Evolutionary conservation across 1,284 basidiomycete genomes (phyloP).

Genomic region (Cutaneotrichosporon cyanovorans): DNA sequence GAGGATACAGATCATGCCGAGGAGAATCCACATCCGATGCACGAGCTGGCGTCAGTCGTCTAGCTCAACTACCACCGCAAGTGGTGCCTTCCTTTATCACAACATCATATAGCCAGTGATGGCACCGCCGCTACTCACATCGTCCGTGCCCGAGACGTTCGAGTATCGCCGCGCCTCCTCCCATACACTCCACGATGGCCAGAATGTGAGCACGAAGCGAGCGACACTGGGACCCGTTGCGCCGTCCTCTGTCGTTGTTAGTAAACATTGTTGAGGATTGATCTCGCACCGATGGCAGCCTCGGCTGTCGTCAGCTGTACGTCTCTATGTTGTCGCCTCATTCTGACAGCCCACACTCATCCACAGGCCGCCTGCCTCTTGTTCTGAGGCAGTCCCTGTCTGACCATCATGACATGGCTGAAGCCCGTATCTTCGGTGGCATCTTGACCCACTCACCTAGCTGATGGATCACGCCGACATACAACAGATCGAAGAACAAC

Average conservation of each 20-base stretch:
- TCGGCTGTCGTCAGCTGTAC: slow-evolving; percentile 30
- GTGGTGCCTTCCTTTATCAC: no score
- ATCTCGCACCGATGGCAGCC: no score
- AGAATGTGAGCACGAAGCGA: slow-evolving; percentile 35
- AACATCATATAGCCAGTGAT: neutral
- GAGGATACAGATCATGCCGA: slow-evolving; percentile 38
- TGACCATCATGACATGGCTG: neutral
- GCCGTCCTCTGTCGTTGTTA: slow-evolving; percentile 24
- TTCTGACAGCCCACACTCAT: no score
- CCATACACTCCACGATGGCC: slow-evolving; percentile 45
- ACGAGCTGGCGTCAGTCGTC: slow-evolving; percentile 21
- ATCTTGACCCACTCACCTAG: slow-evolving; percentile 36
- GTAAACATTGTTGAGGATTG: slow-evolving; percentile 7
- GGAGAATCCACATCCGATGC: slow-evolving; percentile 41
- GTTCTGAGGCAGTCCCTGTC: neutral
- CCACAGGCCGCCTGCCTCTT: no score
- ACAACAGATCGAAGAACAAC: slow-evolving; percentile 47
- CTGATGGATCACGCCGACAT: slow-evolving; percentile 47
- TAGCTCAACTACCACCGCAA: no score
- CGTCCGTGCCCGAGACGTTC: slow-evolving; percentile 41
- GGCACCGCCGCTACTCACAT: slow-evolving; percentile 23
- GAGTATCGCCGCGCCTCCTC: slow-evolving; percentile 42
- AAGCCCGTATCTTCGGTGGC: no score
- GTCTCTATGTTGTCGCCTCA: neutral
- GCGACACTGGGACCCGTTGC: slow-evolving; percentile 24